These are phyloP conservation scores for Cyathus olla DNA, from an alignment of 1,284 basidiomycete genomes.

Conservation along the genomic window DNA sequence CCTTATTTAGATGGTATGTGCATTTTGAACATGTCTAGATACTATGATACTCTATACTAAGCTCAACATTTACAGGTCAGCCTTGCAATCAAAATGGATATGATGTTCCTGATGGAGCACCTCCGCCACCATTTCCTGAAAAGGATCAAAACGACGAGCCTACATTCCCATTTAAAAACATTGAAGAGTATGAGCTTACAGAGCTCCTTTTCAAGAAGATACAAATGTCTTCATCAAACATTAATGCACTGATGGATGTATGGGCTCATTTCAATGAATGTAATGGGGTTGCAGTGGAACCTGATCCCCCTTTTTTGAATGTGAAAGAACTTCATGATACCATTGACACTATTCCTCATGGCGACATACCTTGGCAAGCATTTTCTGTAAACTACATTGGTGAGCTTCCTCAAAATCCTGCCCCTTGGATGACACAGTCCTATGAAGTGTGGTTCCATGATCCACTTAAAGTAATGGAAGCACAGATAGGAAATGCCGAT, in stretches of 20 bases:
- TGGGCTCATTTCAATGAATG: constrained; percentile 6
- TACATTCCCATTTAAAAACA: neutral
- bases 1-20: neutral
- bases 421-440: constrained; percentile 41
- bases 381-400: constrained; percentile 25
- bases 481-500: constrained; percentile 27
- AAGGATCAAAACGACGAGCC: neutral
- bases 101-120: neutral
- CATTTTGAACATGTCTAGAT: no score
- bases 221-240: constrained; percentile 12
- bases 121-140: neutral
- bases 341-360: constrained; percentile 28
- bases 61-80: neutral
- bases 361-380: constrained; percentile 33
- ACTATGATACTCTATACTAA: neutral
- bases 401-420: constrained; percentile 8
- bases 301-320: constrained; percentile 24
- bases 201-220: constrained; percentile 3
- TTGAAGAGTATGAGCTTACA: constrained; percentile 1
- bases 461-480: constrained; percentile 20
- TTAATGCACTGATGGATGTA: constrained; percentile 14
- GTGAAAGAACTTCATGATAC: constrained; percentile 24
- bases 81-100: neutral
- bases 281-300: neutral
- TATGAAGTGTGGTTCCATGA: constrained; percentile 44